Evolutionary conservation across 345 rosid species (phyloP).

Genomic region (Eucalyptus curtisii): DNA sequence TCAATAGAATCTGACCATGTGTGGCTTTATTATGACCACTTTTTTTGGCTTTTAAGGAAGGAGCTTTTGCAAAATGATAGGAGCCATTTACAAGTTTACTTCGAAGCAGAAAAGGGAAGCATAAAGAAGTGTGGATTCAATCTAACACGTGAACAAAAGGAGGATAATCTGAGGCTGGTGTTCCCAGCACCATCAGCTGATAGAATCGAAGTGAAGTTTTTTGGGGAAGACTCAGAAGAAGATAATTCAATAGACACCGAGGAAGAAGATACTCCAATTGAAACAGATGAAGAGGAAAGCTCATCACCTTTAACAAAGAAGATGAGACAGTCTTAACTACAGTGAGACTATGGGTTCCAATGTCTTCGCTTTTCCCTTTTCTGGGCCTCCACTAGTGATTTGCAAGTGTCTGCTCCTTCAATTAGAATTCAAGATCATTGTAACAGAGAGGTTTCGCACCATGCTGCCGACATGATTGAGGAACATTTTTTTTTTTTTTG

Average conservation of each 20-base stretch:
- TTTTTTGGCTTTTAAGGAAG: too few relatives aligned
- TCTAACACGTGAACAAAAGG: background rate
- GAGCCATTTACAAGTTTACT: background rate
- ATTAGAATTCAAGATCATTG: too few relatives aligned
- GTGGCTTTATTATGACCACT: too few relatives aligned
- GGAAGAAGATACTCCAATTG: too few relatives aligned
- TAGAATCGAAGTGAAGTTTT: too few relatives aligned
- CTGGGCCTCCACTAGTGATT: too few relatives aligned
- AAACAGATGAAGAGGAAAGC: too few relatives aligned
- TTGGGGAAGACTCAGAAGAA: background rate
- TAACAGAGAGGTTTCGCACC: too few relatives aligned
- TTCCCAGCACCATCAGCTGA: background rate
- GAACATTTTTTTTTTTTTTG: too few relatives aligned
- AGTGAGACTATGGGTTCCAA: background rate
- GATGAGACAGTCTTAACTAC: background rate
- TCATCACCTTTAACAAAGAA: background rate
- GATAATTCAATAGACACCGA: background rate
- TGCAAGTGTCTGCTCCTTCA: too few relatives aligned
- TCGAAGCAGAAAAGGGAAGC: fast-evolving
- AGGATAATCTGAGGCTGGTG: background rate
- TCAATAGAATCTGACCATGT: background rate
- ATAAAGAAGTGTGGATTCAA: background rate
- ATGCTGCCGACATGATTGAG: too few relatives aligned
- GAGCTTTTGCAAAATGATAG: background rate
- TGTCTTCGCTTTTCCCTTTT: too few relatives aligned